These are phyloP conservation scores for Xylaria digitata DNA, from an alignment of 2,329 filamentous ascomycete species.

Conservation along the genomic window DNA sequence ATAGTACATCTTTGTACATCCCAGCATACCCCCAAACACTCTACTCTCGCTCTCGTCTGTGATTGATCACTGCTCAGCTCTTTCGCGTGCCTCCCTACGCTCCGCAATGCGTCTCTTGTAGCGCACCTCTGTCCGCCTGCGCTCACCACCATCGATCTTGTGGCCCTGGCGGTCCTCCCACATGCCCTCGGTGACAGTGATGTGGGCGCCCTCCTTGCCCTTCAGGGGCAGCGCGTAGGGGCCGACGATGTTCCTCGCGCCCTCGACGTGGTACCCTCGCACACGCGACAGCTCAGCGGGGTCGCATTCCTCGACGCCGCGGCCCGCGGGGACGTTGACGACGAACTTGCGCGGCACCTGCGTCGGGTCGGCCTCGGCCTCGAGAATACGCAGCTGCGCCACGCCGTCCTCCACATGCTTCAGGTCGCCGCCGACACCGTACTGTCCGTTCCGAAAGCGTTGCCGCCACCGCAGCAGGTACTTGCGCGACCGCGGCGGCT, in stretches of 20 bases:
- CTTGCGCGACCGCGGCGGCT: conserved; percentile 81
- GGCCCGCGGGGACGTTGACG: conserved; percentile 65
- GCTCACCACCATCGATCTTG: conserved; percentile 97
- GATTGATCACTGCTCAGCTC: conserved; percentile 40
- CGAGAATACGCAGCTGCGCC: conserved; percentile 50
- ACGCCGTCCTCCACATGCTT: conserved; percentile 67
- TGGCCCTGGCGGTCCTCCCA: conserved; percentile 89
- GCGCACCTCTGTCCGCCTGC: conserved; percentile 84
- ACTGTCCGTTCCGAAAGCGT: conserved; percentile 80
- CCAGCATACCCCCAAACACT: not conserved
- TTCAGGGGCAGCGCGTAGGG: conserved; percentile 78
- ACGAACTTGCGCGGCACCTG: conserved; percentile 62
- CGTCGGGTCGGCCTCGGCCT: conserved; percentile 54
- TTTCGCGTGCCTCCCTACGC: conserved; percentile 72
- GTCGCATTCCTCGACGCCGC: conserved; percentile 51
- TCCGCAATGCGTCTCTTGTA: conserved; percentile 86
- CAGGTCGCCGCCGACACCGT: conserved; percentile 86
- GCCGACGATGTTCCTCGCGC: conserved; percentile 77
- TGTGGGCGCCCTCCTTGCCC: conserved; percentile 70
- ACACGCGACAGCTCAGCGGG: conserved; percentile 63
- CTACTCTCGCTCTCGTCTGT: conserved; percentile 1
- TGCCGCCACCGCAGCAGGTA: conserved; percentile 92
- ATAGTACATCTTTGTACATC: conserved; percentile 46
- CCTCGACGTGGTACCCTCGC: conserved; percentile 73
- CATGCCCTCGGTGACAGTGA: conserved; percentile 84